Percentiles rank a stretch among this genome's conserved stretches.
phyloP scores from a whole-genome alignment of 2,329 filamentous ascomycete genomes.

The Akanthomyces lecanii region DNA sequence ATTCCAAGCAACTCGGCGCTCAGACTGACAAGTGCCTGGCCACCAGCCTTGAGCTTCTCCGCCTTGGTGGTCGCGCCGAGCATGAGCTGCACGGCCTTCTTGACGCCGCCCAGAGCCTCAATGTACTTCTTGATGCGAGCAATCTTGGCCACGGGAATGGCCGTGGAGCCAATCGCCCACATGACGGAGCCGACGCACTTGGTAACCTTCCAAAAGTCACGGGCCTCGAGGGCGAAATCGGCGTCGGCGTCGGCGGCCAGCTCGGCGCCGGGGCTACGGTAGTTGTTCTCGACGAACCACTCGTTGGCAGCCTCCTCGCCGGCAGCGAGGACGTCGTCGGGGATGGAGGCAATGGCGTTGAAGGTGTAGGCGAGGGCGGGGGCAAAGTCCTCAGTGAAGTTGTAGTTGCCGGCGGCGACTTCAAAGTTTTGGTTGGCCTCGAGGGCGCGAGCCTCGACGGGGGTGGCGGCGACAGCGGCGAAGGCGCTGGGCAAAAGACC shows the following conservation, averaged over 20 bases:
- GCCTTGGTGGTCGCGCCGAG: slow-evolving; percentile 21
- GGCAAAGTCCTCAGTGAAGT: slow-evolving; percentile 13
- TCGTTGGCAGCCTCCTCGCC: slow-evolving; percentile 23
- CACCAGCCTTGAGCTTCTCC: slow-evolving; percentile 23
- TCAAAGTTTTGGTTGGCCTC: neutral
- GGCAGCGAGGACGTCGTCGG: slow-evolving; percentile 22
- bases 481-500: slow-evolving; percentile 18
- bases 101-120: slow-evolving; percentile 24
- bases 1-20: slow-evolving; percentile 23
- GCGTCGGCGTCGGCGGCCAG: slow-evolving; percentile 5
- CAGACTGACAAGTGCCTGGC: slow-evolving; percentile 21
- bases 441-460: slow-evolving; percentile 1
- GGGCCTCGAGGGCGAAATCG: slow-evolving; percentile 3
- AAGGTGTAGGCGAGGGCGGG: slow-evolving; percentile 17
- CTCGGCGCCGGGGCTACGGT: slow-evolving; percentile 15
- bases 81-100: slow-evolving; percentile 24
- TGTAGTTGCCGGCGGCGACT: neutral
- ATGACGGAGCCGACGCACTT: slow-evolving; percentile 23
- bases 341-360: slow-evolving; percentile 23
- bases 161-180: slow-evolving; percentile 22
- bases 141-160: slow-evolving; percentile 24
- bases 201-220: slow-evolving; percentile 21
- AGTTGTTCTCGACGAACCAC: slow-evolving; percentile 22
- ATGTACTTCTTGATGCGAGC: slow-evolving; percentile 26
- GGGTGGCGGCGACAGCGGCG: slow-evolving; percentile 1